Base-by-base conservation (phyloP, 2,329 filamentous ascomycete genomes). In the Botryotinia calthae region DNA sequence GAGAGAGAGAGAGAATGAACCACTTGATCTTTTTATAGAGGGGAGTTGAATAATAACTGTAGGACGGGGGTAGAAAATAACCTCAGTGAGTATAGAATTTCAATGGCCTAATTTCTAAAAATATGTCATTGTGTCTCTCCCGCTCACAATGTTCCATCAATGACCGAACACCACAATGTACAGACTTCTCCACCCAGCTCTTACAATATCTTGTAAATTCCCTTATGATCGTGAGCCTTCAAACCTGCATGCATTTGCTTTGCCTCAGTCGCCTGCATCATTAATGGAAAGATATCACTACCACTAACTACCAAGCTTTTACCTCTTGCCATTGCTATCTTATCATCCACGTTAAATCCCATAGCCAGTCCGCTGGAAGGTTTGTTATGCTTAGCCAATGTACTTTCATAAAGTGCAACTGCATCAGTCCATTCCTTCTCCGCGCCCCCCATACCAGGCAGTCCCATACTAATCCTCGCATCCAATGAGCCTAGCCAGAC, bases 401-500 rank as follows among this genome's bases (percentile, higher is more conserved):
- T 80, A n/a, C 76, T 76, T 51, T 82, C 78, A 76, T 82, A 85
- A 67, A 82, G 78, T 8, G 80, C 80, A 0, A 82, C 78, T 0
- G 82, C 82, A 7, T 79, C 82, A 18, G 80, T 58, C 83, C 83
- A 86, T 73, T 84, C 84, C 22, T 81, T 81, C 77, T 86, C 84
- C 4, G 75, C 73, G 34, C 81, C 81, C 31, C 73, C 78, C 64
- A 76, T 81, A 81, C 79, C 73, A 12, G 70, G 77, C 31, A 86
- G 75, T 71, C 82, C 82, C 84, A 86, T 86, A 77, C 80, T 82
- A 71, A 86, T 76, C 46, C 85, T 80, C 42, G 77, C 78, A 78
- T 86, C 85, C 28, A 86, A 80, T 8, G 77, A 77, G 65, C 85
- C 84, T 1, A 86, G 81, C 84, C 84, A 86, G 25, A 85, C 84